Evolutionary conservation across 495 filamentous ascomycete genomes (phyloP).

Genomic region (Pseudotulostoma volvatum): DNA sequence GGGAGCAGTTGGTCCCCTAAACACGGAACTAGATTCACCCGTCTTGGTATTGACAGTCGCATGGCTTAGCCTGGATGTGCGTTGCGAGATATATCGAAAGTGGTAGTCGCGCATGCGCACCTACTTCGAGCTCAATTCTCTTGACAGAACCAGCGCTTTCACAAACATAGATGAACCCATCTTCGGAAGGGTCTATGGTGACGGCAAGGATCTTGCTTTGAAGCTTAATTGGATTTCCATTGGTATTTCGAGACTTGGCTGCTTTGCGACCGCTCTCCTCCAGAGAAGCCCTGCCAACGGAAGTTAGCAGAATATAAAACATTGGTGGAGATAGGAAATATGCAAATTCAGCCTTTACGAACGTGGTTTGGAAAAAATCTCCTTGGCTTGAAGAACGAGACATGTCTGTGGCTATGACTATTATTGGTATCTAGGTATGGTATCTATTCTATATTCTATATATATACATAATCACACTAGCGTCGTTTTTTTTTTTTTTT

Average conservation of each 20-base stretch:
- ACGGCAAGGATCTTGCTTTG: constrained; percentile 76
- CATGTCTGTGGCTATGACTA: constrained; percentile 39
- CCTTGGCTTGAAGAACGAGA: constrained; percentile 46
- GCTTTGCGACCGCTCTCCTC: constrained; percentile 55
- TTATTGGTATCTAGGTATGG: too few species aligned
- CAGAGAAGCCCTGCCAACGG: constrained; percentile 44
- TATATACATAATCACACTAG: too few species aligned
- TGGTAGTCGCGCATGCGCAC: too few species aligned
- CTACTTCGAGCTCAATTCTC: constrained; percentile 58
- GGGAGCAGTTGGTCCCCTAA: constrained; percentile 61
- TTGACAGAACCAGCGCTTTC: constrained; percentile 68
- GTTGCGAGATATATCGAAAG: too few species aligned
- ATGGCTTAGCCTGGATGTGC: too few species aligned
- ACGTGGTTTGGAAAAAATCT: constrained; percentile 87
- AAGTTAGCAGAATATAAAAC: constrained; percentile 4
- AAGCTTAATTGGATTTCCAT: constrained; percentile 65
- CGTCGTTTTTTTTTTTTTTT: constrained; percentile 13
- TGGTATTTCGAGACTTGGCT: constrained; percentile 63
- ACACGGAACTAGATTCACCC: constrained; percentile 35
- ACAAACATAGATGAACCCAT: constrained; percentile 54
- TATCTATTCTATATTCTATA: too few species aligned
- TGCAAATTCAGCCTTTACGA: constrained; percentile 18
- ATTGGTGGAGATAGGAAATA: constrained; percentile 1
- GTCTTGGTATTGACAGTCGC: constrained; percentile 25
- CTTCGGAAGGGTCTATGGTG: constrained; percentile 45